Base-by-base conservation (phyloP, 2,329 filamentous ascomycete genomes). In the Diaporthe velutina region DNA sequence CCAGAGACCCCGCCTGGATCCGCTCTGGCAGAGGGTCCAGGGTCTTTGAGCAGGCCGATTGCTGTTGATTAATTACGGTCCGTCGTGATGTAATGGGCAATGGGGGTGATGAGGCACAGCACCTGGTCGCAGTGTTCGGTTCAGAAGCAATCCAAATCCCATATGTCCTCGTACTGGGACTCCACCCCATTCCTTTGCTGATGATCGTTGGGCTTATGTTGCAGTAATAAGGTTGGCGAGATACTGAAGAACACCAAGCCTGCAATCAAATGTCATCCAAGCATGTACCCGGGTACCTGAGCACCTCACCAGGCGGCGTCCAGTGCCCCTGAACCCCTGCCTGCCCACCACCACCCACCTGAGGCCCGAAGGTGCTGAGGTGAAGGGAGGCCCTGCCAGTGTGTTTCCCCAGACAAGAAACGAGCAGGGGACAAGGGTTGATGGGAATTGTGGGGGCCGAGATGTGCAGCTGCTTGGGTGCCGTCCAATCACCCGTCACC, bases 181-280 rank as follows among this genome's bases (percentile, higher is more conserved):
- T 7, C 64, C 48, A 68, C 64, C 64, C 33, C 64, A 54, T 68
- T 52, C 48, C n/a, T 28, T n/a, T 68, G 8, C 22, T 54, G 64
- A 22, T 68, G 64, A 68, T 68, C 64, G 64, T 68, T 68, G 48
- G 48, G n/a, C 64, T 68, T 45, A 67, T 52, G 64, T 67, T 38
- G 64, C 64, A 67, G 64, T 67, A 67, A 68, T 68, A 54, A 68
- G 64, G 64, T 68, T 68, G 64, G 64, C 64, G 64, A 68, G 45
- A 68, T 68, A 68, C 33, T 40, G 64, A 68, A 68, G 33, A 68
- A 68, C 64, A 68, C 22, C 64, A 68, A 22, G 64, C 64, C 64
- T 68, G 64, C n/a, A 68, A 68, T 68, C 64, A 54, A 68, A 68
- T 68, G 30, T 68, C 64, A 52, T 64, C 58, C 38, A 64, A 22